phyloP scores from a whole-genome alignment of 352 stramenopile species.

The Blastocystis sp. region DNA sequence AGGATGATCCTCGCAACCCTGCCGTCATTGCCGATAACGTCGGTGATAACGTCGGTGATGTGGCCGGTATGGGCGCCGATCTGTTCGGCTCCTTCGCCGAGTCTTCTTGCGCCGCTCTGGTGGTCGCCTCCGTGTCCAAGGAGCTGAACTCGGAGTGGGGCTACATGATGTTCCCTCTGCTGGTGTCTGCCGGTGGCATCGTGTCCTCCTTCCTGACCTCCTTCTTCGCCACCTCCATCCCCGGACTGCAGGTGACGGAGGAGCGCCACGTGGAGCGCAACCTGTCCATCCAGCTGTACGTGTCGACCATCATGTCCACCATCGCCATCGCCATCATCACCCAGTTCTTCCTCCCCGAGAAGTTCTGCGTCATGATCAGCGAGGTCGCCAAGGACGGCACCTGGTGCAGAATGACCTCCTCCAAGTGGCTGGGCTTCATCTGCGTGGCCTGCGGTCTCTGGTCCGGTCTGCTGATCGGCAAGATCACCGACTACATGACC shows the following conservation, averaged over 20 bases:
- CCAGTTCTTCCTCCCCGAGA: slow-evolving; percentile 84
- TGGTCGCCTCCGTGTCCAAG: slow-evolving; percentile 87
- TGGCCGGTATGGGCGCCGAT: slow-evolving; percentile 98
- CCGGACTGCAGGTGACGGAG: slow-evolving; percentile 79
- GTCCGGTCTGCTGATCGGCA: slow-evolving; percentile 93
- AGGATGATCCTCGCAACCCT: slow-evolving; percentile 97
- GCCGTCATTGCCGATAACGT: slow-evolving; percentile 99
- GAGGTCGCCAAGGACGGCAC: slow-evolving; percentile 6
- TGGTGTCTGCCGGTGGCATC: slow-evolving; percentile 91
- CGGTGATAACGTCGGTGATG: slow-evolving; percentile 98
- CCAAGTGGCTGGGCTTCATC: slow-evolving; percentile 81
- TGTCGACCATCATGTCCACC: slow-evolving; percentile 92
- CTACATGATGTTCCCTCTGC: slow-evolving; percentile 90
- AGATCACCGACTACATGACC: slow-evolving; percentile 99
- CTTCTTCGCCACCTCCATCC: slow-evolving; percentile 95
- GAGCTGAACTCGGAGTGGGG: slow-evolving; percentile 86
- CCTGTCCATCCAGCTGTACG: slow-evolving; percentile 95
- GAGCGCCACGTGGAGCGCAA: slow-evolving; percentile 91
- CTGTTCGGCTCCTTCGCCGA: slow-evolving; percentile 97
- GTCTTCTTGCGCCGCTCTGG: slow-evolving; percentile 92
- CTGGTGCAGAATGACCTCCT: slow-evolving; percentile 81
- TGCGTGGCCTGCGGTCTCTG: slow-evolving; percentile 91
- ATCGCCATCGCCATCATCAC: slow-evolving; percentile 75
- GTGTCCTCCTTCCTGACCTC: slow-evolving; percentile 90
- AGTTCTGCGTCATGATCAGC: slow-evolving; percentile 65